These are phyloP conservation scores for Wallacemonas sp. DNA, from an alignment of 208 protist species.

Conservation along the genomic window DNA sequence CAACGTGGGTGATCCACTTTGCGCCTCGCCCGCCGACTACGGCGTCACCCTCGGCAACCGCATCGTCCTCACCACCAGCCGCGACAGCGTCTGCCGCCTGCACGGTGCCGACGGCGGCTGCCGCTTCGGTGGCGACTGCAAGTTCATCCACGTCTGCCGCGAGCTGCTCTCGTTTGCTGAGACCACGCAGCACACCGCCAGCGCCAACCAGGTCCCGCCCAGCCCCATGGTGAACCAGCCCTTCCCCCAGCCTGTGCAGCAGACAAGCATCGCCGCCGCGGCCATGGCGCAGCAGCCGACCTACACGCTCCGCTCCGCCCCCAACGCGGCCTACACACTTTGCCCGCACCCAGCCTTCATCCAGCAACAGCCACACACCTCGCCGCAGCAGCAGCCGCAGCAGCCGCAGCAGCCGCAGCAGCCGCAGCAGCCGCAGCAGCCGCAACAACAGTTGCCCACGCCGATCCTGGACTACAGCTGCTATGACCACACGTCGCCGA, in stretches of 20 bases:
- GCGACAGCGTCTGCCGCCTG: constrained; percentile 35
- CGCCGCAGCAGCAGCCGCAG: background rate
- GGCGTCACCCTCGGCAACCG: constrained; percentile 12
- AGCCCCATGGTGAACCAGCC: background rate
- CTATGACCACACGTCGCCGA: background rate
- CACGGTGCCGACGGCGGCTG: constrained; percentile 41
- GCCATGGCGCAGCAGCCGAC: background rate
- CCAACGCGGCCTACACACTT: background rate
- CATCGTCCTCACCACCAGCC: constrained; percentile 22
- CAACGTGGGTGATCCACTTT: constrained; percentile 10
- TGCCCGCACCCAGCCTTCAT: background rate
- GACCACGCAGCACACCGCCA: background rate
- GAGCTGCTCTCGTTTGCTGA: constrained; percentile 24
- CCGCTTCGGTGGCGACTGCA: constrained; percentile 64
- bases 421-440: constrained; percentile 3
- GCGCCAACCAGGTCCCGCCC: background rate
- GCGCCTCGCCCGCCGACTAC: constrained; percentile 4
- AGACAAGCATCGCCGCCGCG: background rate
- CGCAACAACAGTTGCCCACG: background rate
- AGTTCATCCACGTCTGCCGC: constrained; percentile 65
- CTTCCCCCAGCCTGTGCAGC: background rate
- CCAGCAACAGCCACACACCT: background rate
- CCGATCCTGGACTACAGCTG: background rate
- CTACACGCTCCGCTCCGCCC: background rate
- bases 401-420: background rate